phyloP scores from a whole-genome alignment of 345 rosid species.

The Hibiscus mutabilis region DNA sequence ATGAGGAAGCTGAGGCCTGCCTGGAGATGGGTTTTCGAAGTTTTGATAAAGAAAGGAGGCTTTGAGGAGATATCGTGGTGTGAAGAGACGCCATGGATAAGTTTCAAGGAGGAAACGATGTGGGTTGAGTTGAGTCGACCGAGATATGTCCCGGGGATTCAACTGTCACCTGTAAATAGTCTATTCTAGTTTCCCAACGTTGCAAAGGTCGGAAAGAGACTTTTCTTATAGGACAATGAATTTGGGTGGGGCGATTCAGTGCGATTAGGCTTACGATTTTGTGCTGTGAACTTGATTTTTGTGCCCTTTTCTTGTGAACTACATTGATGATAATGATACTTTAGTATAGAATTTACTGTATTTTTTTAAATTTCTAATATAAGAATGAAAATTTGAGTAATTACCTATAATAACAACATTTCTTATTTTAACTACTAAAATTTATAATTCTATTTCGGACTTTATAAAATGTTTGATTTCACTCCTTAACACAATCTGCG shows the following conservation, averaged over 20 bases:
- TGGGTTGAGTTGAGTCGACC: constrained; percentile 16
- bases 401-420: too few species aligned
- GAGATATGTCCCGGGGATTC: constrained; percentile 27
- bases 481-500: too few species aligned
- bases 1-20: constrained; percentile 12
- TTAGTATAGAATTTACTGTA: too few species aligned
- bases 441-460: too few species aligned
- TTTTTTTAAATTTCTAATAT: too few species aligned
- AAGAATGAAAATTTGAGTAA: too few species aligned
- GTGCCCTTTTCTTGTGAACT: too few species aligned
- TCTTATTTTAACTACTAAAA: too few species aligned
- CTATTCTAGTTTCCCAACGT: not conserved
- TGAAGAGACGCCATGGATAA: constrained; percentile 68
- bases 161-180: not conserved
- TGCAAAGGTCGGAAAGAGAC: not conserved
- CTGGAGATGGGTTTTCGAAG: constrained; percentile 26
- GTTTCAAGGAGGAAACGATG: constrained; percentile 27
- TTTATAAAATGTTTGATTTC: too few species aligned
- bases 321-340: too few species aligned
- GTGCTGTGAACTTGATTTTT: not conserved
- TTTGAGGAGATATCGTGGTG: constrained; percentile 41
- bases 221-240: not conserved
- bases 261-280: not conserved
- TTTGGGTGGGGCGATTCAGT: not conserved
- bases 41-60: constrained; percentile 49